phyloP scores from a whole-genome alignment of 148 eudicot species.

The Polygonum maritimum region DNA sequence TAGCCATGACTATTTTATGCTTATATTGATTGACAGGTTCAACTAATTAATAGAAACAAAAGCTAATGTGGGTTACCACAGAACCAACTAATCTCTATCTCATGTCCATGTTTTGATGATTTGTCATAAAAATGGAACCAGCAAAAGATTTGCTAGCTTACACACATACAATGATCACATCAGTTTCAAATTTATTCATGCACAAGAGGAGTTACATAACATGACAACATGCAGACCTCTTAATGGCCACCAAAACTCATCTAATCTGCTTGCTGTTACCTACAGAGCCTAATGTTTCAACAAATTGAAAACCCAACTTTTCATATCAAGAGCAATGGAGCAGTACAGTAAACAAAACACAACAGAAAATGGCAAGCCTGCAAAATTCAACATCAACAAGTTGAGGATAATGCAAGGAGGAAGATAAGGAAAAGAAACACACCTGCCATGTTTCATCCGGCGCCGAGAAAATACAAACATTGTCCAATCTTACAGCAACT shows the following conservation, averaged over 20 bases:
- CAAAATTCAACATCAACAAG: not conserved
- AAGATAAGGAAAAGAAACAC: not conserved
- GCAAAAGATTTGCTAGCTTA: not conserved
- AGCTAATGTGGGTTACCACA: not conserved
- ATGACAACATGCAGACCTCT: constrained; percentile 1
- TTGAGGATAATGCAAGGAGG: not conserved
- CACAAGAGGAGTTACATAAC: not conserved
- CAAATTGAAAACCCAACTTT: not conserved
- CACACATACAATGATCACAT: not conserved
- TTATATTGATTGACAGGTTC: not conserved
- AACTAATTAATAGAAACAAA: not conserved
- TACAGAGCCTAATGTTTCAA: not conserved
- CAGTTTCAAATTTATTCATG: not conserved
- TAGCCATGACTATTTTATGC: not conserved
- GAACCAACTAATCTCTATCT: not conserved
- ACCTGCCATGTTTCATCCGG: constrained; percentile 93
- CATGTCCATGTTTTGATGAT: not conserved
- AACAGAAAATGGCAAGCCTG: not conserved
- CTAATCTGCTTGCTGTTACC: not conserved
- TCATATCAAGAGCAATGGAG: not conserved
- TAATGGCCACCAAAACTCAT: not conserved
- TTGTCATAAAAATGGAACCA: not conserved
- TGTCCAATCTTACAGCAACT: constrained; percentile 2
- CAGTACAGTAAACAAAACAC: not conserved
- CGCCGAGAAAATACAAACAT: constrained; percentile 35